A percentile compares a stretch with the other conserved stretches of the same genome.
These are phyloP conservation scores for Marsdenia floribunda DNA, from an alignment of 257 asterid species.

Conservation along the genomic window DNA sequence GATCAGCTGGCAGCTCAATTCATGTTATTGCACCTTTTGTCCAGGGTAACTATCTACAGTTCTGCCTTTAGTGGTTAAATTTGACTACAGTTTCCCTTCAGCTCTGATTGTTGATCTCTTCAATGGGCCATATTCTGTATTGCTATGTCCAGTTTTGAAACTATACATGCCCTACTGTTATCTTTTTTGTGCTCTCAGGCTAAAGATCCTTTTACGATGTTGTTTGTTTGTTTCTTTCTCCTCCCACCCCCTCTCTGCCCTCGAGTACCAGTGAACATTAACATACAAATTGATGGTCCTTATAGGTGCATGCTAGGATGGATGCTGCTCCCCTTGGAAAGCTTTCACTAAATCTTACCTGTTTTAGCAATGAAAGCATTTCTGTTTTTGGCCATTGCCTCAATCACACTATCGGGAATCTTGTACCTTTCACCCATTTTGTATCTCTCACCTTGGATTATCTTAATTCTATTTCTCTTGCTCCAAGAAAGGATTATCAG, in stretches of 20 bases:
- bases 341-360: constrained; percentile 72
- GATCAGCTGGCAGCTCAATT: constrained; percentile 83
- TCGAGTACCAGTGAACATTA: neutral
- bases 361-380: constrained; percentile 57
- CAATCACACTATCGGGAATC: constrained; percentile 44
- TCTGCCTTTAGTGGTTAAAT: neutral
- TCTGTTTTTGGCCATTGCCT: constrained; percentile 58
- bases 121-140: constrained; percentile 1
- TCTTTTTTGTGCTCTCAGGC: neutral
- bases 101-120: neutral
- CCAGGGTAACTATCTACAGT: constrained; percentile 44
- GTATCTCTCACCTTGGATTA: constrained; percentile 65
- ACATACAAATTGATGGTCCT: neutral
- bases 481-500: constrained; percentile 76
- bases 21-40: constrained; percentile 75
- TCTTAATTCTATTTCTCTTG: constrained; percentile 65
- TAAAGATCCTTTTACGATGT: neutral
- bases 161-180: neutral
- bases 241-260: neutral
- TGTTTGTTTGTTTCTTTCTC: neutral
- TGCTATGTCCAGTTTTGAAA: neutral
- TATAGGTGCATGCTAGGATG: constrained; percentile 76
- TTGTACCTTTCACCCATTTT: constrained; percentile 64
- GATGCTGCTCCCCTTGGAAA: constrained; percentile 79
- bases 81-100: neutral